phyloP scores from a whole-genome alignment of 1,139 yeast genomes.

The Pneumocystis sp. region DNA sequence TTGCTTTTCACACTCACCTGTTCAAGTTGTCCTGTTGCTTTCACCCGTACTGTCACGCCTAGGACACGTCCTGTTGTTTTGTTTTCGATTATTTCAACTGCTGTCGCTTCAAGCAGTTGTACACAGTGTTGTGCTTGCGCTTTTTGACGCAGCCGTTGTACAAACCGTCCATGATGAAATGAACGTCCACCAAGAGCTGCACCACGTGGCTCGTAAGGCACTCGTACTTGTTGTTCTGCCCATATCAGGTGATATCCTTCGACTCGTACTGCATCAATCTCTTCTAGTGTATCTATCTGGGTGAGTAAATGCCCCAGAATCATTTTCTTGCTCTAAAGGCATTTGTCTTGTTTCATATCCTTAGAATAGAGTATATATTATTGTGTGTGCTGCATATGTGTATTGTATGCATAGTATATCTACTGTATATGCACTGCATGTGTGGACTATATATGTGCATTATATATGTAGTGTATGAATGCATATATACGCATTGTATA shows the following conservation, averaged over 20 bases:
- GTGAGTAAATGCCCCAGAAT: neutral
- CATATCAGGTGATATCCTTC: slow-evolving; percentile 70
- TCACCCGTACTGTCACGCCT: slow-evolving; percentile 38
- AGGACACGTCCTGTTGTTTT: slow-evolving; percentile 38
- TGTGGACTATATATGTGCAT: no score
- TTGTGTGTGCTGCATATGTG: no score
- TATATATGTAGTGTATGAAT: no score
- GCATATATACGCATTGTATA: no score
- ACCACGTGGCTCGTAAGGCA: slow-evolving; percentile 45
- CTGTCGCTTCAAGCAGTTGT: slow-evolving; percentile 70
- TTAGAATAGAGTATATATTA: no score
- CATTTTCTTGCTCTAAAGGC: neutral
- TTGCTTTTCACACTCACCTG: slow-evolving; percentile 3
- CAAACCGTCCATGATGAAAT: slow-evolving; percentile 84
- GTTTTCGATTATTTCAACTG: slow-evolving; percentile 43
- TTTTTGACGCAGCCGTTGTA: slow-evolving; percentile 60
- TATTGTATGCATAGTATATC: no score
- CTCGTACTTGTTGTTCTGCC: slow-evolving; percentile 38
- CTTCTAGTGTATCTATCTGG: slow-evolving; percentile 45
- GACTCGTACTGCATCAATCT: slow-evolving; percentile 65
- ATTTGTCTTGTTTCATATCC: neutral
- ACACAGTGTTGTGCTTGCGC: slow-evolving; percentile 36
- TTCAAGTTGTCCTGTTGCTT: slow-evolving; percentile 6
- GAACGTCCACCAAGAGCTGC: slow-evolving; percentile 37
- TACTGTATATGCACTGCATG: no score